Conservation (phyloP, 176 grass and related monocot genomes). For the Oryza brachyantha region DNA sequence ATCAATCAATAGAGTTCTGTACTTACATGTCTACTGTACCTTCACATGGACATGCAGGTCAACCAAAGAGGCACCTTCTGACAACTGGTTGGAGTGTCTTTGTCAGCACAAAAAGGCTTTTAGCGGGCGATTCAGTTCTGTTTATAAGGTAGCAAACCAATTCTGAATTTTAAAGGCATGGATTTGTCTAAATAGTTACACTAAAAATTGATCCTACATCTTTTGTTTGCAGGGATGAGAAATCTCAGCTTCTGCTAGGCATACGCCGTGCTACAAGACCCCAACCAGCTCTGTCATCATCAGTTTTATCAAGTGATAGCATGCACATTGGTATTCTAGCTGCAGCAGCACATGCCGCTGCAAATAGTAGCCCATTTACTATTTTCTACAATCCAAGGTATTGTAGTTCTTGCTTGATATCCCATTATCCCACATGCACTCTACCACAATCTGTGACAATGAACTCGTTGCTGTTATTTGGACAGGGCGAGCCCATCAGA, state of each 20-base stretch:
- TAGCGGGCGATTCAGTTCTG: conserved; percentile 93
- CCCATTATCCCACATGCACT: background rate
- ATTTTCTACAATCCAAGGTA: conserved; percentile 99
- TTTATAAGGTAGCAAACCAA: conserved; percentile 70
- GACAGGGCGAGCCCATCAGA: conserved; percentile 90
- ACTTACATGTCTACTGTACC: conserved; percentile 21
- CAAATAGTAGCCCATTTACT: conserved; percentile 92
- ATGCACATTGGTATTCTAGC: conserved; percentile 99
- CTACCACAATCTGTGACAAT: background rate
- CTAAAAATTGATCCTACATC: conserved; percentile 14
- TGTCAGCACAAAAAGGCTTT: conserved; percentile 84
- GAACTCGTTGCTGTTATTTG: conserved; percentile 20
- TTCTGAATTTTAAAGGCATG: conserved; percentile 16
- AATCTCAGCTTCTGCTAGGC: conserved; percentile 96
- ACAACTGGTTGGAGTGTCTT: conserved; percentile 99
- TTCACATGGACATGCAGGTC: conserved; percentile 74
- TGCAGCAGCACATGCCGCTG: conserved; percentile 90
- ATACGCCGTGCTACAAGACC: conserved; percentile 71
- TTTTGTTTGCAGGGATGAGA: conserved; percentile 76
- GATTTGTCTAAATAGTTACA: conserved; percentile 1
- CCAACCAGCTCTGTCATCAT: conserved; percentile 91
- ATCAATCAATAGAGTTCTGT: conserved; percentile 19
- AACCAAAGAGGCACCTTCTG: conserved; percentile 94
- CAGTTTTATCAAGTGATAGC: conserved; percentile 94
- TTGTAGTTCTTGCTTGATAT: conserved; percentile 23